These are phyloP conservation scores for Kwoniella shandongensis DNA, from an alignment of 768 basidiomycete genomes.

Conservation along the genomic window DNA sequence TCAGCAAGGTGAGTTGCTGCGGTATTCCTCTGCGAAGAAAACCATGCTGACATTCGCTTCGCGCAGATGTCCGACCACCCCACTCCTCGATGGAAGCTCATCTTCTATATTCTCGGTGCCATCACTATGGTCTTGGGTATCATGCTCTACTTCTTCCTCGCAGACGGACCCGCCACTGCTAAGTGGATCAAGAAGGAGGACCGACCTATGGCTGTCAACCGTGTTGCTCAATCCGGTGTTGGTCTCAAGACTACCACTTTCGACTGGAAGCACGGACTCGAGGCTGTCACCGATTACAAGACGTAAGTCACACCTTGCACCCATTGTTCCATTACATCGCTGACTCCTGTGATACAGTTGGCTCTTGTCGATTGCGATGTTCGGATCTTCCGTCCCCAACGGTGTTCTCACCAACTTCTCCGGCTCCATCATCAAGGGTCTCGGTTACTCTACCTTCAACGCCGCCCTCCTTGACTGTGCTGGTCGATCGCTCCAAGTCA, in stretches of 20 bases:
- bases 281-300: conserved; percentile 48
- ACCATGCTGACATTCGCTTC: neutral
- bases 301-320: conserved; percentile 15
- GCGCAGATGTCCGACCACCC: conserved; percentile 26
- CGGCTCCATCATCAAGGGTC: conserved; percentile 52
- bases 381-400: conserved; percentile 50
- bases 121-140: conserved; percentile 49
- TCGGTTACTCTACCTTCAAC: conserved; percentile 49
- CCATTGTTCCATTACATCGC: too few relatives aligned
- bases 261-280: conserved; percentile 42
- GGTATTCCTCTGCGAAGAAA: neutral
- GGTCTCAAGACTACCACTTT: conserved; percentile 52
- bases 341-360: conserved; percentile 16
- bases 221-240: conserved; percentile 50
- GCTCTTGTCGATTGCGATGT: conserved; percentile 52
- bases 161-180: conserved; percentile 51
- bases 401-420: conserved; percentile 54
- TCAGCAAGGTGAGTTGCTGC: conserved; percentile 21
- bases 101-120: conserved; percentile 52
- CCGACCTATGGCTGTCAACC: conserved; percentile 49
- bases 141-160: conserved; percentile 53
- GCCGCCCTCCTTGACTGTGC: conserved; percentile 53
- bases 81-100: conserved; percentile 36
- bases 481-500: conserved; percentile 52
- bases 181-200: conserved; percentile 48